Conservation (phyloP, 345 rosid species). For the Lepidium sativum region DNA sequence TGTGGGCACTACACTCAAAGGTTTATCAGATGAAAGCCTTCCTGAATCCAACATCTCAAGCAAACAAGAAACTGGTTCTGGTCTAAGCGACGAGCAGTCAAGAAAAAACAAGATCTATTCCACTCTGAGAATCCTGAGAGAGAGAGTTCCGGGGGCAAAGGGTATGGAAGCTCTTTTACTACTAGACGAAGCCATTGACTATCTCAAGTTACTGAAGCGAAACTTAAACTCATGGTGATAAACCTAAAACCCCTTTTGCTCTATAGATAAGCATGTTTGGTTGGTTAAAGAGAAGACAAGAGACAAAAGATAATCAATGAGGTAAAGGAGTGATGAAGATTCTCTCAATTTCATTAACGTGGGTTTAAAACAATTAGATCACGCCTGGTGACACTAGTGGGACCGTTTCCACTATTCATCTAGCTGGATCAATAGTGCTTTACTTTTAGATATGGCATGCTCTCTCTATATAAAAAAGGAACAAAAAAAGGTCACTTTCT, state of each 20-base stretch:
- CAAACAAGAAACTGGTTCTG: slow-evolving; percentile 28
- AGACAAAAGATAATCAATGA: slow-evolving; percentile 21
- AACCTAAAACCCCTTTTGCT: not conserved
- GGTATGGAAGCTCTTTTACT: slow-evolving; percentile 53
- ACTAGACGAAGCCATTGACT: slow-evolving; percentile 63
- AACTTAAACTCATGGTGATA: slow-evolving; percentile 32
- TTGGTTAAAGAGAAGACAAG: slow-evolving; percentile 31
- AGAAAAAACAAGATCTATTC: slow-evolving; percentile 33
- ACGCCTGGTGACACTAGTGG: slow-evolving; percentile 32
- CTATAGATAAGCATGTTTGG: slow-evolving; percentile 16
- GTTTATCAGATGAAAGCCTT: slow-evolving; percentile 23
- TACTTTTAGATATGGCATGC: slow-evolving; percentile 30
- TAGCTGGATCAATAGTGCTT: slow-evolving; percentile 29
- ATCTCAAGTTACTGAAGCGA: slow-evolving; percentile 51
- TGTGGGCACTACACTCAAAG: slow-evolving; percentile 25
- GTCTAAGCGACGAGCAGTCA: slow-evolving; percentile 28
- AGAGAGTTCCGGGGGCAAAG: slow-evolving; percentile 46
- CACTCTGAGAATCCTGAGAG: slow-evolving; percentile 43
- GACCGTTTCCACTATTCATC: slow-evolving; percentile 18
- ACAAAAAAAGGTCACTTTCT: slow-evolving; percentile 16
- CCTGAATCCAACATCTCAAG: slow-evolving; percentile 37
- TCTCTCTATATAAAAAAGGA: not conserved
- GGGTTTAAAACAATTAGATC: slow-evolving; percentile 29
- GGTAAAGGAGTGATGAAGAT: slow-evolving; percentile 16
- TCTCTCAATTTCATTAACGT: slow-evolving; percentile 21